Conservation (phyloP, 148 eudicot species). For the Cornus controversa region DNA sequence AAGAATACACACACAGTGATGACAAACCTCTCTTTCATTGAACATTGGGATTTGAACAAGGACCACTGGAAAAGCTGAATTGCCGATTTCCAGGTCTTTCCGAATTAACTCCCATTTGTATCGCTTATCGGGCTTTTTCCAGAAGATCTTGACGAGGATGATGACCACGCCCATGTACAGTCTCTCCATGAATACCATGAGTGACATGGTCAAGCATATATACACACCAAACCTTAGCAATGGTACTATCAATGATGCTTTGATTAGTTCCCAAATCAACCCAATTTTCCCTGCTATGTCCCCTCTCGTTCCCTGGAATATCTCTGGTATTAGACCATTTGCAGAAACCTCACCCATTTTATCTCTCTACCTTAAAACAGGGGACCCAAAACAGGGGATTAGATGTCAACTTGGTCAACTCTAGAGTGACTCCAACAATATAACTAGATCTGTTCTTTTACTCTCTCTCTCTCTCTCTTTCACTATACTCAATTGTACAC, state of each 20-base stretch:
- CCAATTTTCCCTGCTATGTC: conserved; percentile 50
- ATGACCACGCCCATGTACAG: conserved; percentile 89
- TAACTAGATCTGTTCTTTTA: not conserved
- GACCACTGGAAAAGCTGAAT: conserved; percentile 48
- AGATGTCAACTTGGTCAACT: no score
- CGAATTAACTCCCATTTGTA: conserved; percentile 62
- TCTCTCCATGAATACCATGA: conserved; percentile 80
- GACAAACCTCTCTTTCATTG: conserved; percentile 80
- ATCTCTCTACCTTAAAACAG: conserved; percentile 7
- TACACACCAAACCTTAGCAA: conserved; percentile 41
- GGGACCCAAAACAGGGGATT: conserved; percentile 20
- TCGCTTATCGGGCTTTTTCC: conserved; percentile 72
- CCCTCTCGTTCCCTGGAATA: conserved; percentile 42
- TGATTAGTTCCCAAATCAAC: conserved; percentile 61
- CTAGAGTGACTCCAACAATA: no score
- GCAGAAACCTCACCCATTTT: conserved; percentile 42
- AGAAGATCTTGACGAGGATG: conserved; percentile 65
- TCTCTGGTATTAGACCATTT: conserved; percentile 37
- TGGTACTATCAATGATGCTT: conserved; percentile 70
- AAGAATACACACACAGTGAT: not conserved
- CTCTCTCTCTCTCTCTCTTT: no score
- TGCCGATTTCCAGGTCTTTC: conserved; percentile 62
- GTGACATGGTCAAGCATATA: conserved; percentile 56
- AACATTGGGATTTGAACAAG: conserved; percentile 82
- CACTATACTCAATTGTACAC: not conserved